phyloP scores from a whole-genome alignment of 192 early-diverging fungal species.

The Podila minutissima region DNA sequence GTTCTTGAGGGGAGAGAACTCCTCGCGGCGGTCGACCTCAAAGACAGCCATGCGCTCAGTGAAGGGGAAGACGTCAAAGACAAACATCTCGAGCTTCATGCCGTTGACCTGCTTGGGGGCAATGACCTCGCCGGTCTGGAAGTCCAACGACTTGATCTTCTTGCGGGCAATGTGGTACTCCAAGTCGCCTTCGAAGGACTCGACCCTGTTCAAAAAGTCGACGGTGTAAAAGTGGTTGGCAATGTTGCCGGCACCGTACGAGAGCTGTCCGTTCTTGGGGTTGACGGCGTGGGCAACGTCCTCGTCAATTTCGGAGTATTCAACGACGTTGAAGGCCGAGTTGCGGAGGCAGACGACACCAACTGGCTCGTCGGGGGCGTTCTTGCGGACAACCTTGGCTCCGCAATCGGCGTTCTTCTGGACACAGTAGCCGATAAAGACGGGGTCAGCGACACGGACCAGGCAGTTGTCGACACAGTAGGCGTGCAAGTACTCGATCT shows the following conservation, averaged over 20 bases:
- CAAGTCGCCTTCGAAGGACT: conserved; percentile 82
- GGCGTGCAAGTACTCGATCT: conserved; percentile 89
- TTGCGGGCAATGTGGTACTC: conserved; percentile 98
- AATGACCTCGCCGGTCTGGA: conserved; percentile 75
- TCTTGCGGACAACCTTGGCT: conserved; percentile 94
- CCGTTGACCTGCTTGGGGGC: conserved; percentile 88
- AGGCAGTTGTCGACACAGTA: conserved; percentile 99
- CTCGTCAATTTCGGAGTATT: conserved; percentile 94
- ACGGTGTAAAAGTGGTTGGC: conserved; percentile 98
- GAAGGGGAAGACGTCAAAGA: conserved; percentile 99
- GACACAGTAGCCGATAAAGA: conserved; percentile 95
- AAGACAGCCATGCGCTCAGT: conserved; percentile 90
- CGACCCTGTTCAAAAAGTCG: conserved; percentile 88
- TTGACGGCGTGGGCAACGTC: conserved; percentile 73
- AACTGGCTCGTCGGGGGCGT: conserved; percentile 86
- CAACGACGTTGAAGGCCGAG: conserved; percentile 86
- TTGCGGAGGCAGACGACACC: conserved; percentile 95
- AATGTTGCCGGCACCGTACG: conserved; percentile 96
- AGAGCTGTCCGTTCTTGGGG: conserved; percentile 75
- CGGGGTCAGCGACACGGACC: conserved; percentile 95
- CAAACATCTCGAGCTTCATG: conserved; percentile 99
- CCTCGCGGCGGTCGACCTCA: conserved; percentile 91
- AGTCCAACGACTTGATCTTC: conserved; percentile 94
- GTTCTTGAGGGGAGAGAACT: conserved; percentile 99
- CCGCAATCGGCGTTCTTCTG: conserved; percentile 92